phyloP scores from a whole-genome alignment of 176 grass and related monocot genomes.

The Zea luxurians region DNA sequence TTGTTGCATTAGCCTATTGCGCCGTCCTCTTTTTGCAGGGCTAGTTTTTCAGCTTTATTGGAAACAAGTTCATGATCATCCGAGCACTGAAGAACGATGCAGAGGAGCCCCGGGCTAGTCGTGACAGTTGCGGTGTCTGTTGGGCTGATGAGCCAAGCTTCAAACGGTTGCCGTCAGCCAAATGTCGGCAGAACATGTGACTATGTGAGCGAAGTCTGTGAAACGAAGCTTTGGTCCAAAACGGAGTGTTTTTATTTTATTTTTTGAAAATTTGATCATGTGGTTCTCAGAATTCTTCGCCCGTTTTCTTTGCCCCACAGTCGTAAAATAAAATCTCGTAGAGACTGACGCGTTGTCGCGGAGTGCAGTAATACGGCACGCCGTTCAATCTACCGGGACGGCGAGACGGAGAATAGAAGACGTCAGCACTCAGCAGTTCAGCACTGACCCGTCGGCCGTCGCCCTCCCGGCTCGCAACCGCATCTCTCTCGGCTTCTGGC shows the following conservation, averaged over 20 bases:
- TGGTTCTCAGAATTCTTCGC: not conserved
- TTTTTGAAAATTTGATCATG: not conserved
- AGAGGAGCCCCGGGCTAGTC: not conserved
- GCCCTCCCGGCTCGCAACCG: slow-evolving; percentile 29
- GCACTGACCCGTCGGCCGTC: slow-evolving; percentile 43
- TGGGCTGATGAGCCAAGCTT: not conserved
- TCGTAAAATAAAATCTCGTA: too few species aligned
- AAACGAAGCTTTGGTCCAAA: not conserved
- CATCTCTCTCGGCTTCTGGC: slow-evolving; percentile 35
- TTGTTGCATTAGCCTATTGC: not conserved
- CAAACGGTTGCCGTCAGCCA: not conserved
- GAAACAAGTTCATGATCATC: too few species aligned
- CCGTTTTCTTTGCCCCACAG: too few species aligned
- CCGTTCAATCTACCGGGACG: not conserved
- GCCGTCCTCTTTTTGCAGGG: not conserved
- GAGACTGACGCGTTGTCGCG: too few species aligned
- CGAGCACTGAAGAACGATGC: too few species aligned
- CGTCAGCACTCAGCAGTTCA: slow-evolving; percentile 38
- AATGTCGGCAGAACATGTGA: not conserved
- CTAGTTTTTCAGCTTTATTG: too few species aligned
- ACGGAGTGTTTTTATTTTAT: not conserved
- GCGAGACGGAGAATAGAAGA: slow-evolving; percentile 20
- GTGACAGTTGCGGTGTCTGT: not conserved
- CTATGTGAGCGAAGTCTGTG: not conserved
- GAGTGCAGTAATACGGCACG: not conserved